Evolutionary conservation across 1,284 basidiomycete species (phyloP), one percentile per base, ranked within the genome.

Genomic region (Cystobasidium pallidum): DNA sequence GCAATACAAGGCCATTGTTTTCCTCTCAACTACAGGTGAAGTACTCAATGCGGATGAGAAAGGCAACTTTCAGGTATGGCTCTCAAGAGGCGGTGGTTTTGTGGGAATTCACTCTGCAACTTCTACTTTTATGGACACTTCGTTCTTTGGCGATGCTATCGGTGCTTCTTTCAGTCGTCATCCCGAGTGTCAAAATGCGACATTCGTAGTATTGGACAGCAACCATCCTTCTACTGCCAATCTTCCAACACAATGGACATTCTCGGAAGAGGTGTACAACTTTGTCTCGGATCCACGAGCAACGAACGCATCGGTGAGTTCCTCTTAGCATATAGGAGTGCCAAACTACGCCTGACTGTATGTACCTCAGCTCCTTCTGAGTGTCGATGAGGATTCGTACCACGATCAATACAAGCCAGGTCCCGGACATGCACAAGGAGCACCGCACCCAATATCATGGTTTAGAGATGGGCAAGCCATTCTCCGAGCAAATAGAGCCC

Each of bases 61-160:
- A 30, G 52, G 45, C 2, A 70, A 70, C 24, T 58, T 74, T 17
- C 39, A 70, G 34, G 45, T 45, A 26, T 74, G 62, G 41, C 68
- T 74, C 7, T 13, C 58, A 32, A 55, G 41, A 47, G 73, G 73
- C 43, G 68, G 68, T 43, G 68, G 68, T 21, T 66, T 74, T n/a
- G 59, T 74, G n/a, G 73, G 73, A 39, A 66, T 74, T 15, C 73
- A 74, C 34, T 63, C 67, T 28, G 73, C 67, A 19, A 74, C 58
- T 26, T 70, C 61, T 17, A 52, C 67, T 24, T 64, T 74, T 10
- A 65, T 71, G 32, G 30, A 36, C 28, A 52, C 36, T 34, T 39
- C 73, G 3, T 74, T 26, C 62, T 74, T 43, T 61, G 68, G 73
- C 15, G 61, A 61, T 24, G 73, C 73, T n/a, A 32, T 74, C 15